phyloP scores from a whole-genome alignment of 1,284 basidiomycete genomes.

The Naganishia sp. region DNA sequence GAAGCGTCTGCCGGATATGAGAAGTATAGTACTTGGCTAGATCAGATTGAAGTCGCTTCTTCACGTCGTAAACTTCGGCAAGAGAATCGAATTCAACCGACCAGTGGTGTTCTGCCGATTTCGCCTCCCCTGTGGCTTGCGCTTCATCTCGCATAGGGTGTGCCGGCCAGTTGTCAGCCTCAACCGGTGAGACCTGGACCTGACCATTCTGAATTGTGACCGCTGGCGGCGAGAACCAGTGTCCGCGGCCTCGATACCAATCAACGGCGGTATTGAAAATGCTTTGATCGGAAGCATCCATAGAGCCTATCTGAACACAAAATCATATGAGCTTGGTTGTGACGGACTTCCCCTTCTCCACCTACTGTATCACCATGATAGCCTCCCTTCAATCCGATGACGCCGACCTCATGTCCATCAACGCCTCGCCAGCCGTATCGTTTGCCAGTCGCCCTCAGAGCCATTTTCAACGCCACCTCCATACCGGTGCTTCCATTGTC shows the following conservation, averaged over 20 bases:
- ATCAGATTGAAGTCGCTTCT: conserved; percentile 61
- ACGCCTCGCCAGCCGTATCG: conserved; percentile 55
- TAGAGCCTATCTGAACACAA: conserved; percentile 72
- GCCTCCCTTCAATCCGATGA: conserved; percentile 86
- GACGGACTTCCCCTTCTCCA: background rate
- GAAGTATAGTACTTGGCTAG: conserved; percentile 68
- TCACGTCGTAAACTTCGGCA: conserved; percentile 71
- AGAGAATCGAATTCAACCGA: conserved; percentile 58
- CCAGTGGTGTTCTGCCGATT: conserved; percentile 41
- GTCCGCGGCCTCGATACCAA: conserved; percentile 91
- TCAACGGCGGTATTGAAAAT: conserved; percentile 83
- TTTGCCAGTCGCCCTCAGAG: conserved; percentile 69
- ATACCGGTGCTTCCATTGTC: conserved; percentile 95
- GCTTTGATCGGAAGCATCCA: conserved; percentile 87
- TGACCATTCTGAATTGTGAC: conserved; percentile 68
- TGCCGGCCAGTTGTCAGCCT: conserved; percentile 46
- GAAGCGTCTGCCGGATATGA: conserved; percentile 63
- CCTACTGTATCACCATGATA: conserved; percentile 89
- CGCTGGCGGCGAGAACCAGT: conserved; percentile 88
- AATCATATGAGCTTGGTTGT: background rate
- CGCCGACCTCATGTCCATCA: conserved; percentile 61
- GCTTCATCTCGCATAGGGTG: conserved; percentile 36
- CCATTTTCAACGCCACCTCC: conserved; percentile 97
- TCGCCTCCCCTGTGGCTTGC: background rate
- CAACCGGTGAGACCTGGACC: conserved; percentile 62